Conservation (phyloP, 257 asterid genomes). For the Cruciata laevipes region DNA sequence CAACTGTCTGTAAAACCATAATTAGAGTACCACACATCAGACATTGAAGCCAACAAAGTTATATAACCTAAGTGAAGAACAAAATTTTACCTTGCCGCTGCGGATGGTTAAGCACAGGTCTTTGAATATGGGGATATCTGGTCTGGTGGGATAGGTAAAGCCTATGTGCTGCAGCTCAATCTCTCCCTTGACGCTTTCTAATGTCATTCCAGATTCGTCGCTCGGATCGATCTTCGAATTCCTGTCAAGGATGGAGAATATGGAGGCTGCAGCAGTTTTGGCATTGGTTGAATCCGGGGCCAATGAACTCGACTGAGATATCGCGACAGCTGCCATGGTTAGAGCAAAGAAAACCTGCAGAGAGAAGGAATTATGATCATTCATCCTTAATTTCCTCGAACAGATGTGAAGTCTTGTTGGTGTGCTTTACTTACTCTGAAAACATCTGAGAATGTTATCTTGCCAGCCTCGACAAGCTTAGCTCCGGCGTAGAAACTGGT, state of each 20-base stretch:
- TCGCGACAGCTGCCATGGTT: constrained; percentile 76
- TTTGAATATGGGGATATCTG: constrained; percentile 56
- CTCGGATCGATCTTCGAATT: constrained; percentile 67
- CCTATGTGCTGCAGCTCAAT: constrained; percentile 62
- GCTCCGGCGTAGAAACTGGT: constrained; percentile 91
- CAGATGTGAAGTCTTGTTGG: not conserved
- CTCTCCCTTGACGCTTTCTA: constrained; percentile 61
- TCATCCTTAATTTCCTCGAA: not conserved
- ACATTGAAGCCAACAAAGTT: not conserved
- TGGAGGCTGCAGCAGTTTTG: constrained; percentile 68
- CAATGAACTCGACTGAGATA: constrained; percentile 73
- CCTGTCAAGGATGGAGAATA: constrained; percentile 66
- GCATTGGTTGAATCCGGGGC: constrained; percentile 86
- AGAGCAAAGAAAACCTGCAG: constrained; percentile 85
- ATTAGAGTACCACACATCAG: not conserved
- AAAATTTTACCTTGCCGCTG: constrained; percentile 62
- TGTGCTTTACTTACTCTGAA: constrained; percentile 52
- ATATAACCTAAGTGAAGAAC: no score
- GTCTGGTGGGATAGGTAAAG: constrained; percentile 83
- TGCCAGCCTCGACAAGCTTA: constrained; percentile 58
- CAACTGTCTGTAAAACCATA: constrained; percentile 56
- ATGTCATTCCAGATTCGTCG: constrained; percentile 62
- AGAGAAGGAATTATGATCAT: not conserved
- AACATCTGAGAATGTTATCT: constrained; percentile 59
- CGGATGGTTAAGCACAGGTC: constrained; percentile 57